Evolutionary conservation across 768 basidiomycete genomes (phyloP), one percentile per base, ranked within the genome.

Genomic region (Psilocybe azurescens): DNA sequence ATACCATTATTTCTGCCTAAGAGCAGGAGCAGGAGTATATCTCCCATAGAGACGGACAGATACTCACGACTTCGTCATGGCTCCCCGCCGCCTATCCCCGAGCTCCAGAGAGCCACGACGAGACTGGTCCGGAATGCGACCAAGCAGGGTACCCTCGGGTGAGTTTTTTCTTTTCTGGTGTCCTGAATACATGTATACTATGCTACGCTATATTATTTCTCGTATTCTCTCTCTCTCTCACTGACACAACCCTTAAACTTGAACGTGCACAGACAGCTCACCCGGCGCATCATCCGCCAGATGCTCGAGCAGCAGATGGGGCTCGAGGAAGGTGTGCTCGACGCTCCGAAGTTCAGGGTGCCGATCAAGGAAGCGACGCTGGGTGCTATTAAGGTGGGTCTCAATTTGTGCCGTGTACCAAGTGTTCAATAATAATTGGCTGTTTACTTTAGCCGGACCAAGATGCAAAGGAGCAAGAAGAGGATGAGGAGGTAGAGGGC

Each of bases 251-350:
- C 39, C 28, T 8, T 38, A 24, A 33, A n/a, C 49, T 14, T 18
- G 32, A 11, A 3, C 6, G 30, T 3, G 10, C 13, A 52, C 29
- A 86, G 84, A 39, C 56, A 69, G 6, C 66, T 82, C 24, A 88
- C 88, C 1, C 78, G 78, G 14, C 82, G 83, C 24, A 75, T 81
- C 11, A 77, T 89, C 28, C 82, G 88, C 11, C 70, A 74, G 58
- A 67, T 77, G n/a, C 56, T 89, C 1, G 88, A 89, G 72, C 66
- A 74, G 28, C 65, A 76, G 24, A 76, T 87, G 48, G 60, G 65
- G 3, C 70, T 90, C n/a, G 76, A 78, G 8, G 64, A 73, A 5
- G 84, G 83, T 0, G 68, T 74, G 2, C 71, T 90, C 44, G 79
- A 81, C 30, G 66, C 61, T 29, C 69, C 74, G 18, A 74, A 80